Evolutionary conservation across 2,329 filamentous ascomycete species (phyloP).

Genomic region (Harringtonia aguacate): DNA sequence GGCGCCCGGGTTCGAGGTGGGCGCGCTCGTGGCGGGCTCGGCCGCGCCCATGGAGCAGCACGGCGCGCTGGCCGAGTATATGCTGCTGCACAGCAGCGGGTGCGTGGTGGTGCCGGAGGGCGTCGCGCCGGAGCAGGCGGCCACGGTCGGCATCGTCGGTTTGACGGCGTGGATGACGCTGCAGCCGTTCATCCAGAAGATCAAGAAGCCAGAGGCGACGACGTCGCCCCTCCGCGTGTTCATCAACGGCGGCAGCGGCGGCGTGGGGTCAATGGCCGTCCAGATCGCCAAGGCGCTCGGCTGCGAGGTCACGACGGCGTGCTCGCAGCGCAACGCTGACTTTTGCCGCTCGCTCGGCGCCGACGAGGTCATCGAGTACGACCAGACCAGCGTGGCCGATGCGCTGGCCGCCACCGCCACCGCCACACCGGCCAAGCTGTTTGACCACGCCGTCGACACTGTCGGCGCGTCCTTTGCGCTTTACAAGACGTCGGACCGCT

Average conservation of each 20-base stretch:
- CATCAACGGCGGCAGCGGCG: slow-evolving; percentile 26
- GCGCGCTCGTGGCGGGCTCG: slow-evolving; percentile 13
- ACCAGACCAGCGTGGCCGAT: slow-evolving; percentile 7
- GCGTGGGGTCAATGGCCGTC: slow-evolving; percentile 24
- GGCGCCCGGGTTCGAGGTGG: slow-evolving; percentile 5
- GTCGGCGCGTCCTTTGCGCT: slow-evolving; percentile 12
- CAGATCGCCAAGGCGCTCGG: slow-evolving; percentile 25
- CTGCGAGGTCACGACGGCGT: slow-evolving; percentile 22
- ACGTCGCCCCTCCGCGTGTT: slow-evolving; percentile 13
- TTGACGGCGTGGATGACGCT: slow-evolving; percentile 15
- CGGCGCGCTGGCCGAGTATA: slow-evolving; percentile 13
- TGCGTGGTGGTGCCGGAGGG: slow-evolving; percentile 9
- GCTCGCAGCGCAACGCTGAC: slow-evolving; percentile 22
- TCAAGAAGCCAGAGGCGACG: neutral
- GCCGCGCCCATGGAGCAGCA: slow-evolving; percentile 1
- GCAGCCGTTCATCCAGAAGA: slow-evolving; percentile 6
- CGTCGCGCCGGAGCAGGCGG: slow-evolving; percentile 13
- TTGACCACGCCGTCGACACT: slow-evolving; percentile 19
- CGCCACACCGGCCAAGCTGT: slow-evolving; percentile 6
- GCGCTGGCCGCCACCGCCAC: slow-evolving; percentile 5
- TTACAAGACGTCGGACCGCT: slow-evolving; percentile 12
- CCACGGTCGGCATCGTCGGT: slow-evolving; percentile 13
- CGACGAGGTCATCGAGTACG: slow-evolving; percentile 26
- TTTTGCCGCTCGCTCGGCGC: slow-evolving; percentile 24
- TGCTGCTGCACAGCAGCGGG: slow-evolving; percentile 3